Evolutionary conservation across 805 yeast species (phyloP).

Genomic region (Barnettozyma salicaria): DNA sequence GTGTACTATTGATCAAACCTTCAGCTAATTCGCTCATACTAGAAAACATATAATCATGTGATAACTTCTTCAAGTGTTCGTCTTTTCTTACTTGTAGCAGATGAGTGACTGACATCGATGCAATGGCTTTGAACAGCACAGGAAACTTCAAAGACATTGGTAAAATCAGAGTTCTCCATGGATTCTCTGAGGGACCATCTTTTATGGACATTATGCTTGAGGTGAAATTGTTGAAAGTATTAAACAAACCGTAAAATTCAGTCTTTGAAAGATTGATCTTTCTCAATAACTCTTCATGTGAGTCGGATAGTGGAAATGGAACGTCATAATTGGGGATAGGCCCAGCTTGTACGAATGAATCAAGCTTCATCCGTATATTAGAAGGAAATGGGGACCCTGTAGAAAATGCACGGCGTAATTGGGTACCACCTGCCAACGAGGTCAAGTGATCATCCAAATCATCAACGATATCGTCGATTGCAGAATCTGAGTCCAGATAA

Average conservation of each 20-base stretch:
- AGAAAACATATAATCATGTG: conserved; percentile 8
- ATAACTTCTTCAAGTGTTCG: conserved; percentile 1
- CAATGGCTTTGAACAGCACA: conserved; percentile 54
- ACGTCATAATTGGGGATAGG: conserved; percentile 1
- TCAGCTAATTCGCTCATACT: conserved; percentile 48
- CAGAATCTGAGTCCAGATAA: conserved; percentile 7
- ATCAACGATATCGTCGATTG: conserved; percentile 12
- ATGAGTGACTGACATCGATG: conserved; percentile 64
- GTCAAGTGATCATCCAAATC: conserved; percentile 8
- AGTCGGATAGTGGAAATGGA: background rate
- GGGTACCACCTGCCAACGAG: conserved; percentile 2
- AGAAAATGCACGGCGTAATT: no score
- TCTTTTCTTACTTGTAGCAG: conserved; percentile 7
- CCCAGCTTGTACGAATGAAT: no score
- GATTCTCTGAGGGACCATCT: conserved; percentile 59
- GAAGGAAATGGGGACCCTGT: no score
- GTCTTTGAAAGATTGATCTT: conserved; percentile 5
- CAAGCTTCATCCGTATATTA: no score
- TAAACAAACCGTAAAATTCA: conserved; percentile 22
- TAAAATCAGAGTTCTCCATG: conserved; percentile 54
- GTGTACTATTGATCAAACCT: conserved; percentile 40
- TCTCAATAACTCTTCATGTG: conserved; percentile 1
- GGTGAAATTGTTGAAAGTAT: conserved; percentile 39
- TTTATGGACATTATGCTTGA: conserved; percentile 56
- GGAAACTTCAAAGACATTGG: conserved; percentile 52